These are phyloP conservation scores for Fusarium mundagurra DNA, from an alignment of 2,329 filamentous ascomycete genomes.

Conservation along the genomic window DNA sequence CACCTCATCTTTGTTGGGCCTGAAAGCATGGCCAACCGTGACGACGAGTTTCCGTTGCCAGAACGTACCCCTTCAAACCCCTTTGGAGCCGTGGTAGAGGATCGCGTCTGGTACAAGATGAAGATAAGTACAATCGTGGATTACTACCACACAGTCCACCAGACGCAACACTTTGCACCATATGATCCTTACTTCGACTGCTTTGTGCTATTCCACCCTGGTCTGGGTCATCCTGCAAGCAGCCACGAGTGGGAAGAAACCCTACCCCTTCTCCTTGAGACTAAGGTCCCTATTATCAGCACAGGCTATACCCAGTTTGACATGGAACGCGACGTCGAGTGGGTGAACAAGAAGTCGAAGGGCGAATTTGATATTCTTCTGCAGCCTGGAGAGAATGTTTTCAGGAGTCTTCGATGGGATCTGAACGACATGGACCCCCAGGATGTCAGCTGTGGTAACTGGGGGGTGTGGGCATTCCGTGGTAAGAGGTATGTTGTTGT, in stretches of 20 bases:
- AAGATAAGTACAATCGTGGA: slow-evolving; percentile 99
- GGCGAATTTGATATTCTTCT: slow-evolving; percentile 94
- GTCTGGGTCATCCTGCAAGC: slow-evolving; percentile 91
- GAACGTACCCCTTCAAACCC: slow-evolving; percentile 86
- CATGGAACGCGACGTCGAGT: slow-evolving; percentile 91
- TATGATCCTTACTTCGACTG: slow-evolving; percentile 99
- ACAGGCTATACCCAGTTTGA: slow-evolving; percentile 97
- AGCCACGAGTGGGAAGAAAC: slow-evolving; percentile 95
- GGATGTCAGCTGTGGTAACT: slow-evolving; percentile 95
- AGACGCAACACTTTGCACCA: slow-evolving; percentile 88
- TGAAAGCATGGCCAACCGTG: slow-evolving; percentile 93
- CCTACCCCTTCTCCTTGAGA: slow-evolving; percentile 88
- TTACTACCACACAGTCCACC: slow-evolving; percentile 96
- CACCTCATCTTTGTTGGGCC: slow-evolving; percentile 96
- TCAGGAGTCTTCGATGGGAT: slow-evolving; percentile 96
- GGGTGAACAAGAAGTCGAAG: slow-evolving; percentile 84
- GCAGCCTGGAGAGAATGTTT: slow-evolving; percentile 91
- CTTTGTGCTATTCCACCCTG: slow-evolving; percentile 96
- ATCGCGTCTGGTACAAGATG: slow-evolving; percentile 85
- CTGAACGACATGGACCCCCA: slow-evolving; percentile 94
- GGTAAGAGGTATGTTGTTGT: slow-evolving; percentile 81
- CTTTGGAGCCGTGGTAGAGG: slow-evolving; percentile 93
- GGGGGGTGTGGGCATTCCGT: slow-evolving; percentile 96
- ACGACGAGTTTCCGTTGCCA: slow-evolving; percentile 91
- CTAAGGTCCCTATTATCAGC: slow-evolving; percentile 92